Conservation (phyloP, 1,284 basidiomycete genomes). For the Cryptococcus wingfieldii region DNA sequence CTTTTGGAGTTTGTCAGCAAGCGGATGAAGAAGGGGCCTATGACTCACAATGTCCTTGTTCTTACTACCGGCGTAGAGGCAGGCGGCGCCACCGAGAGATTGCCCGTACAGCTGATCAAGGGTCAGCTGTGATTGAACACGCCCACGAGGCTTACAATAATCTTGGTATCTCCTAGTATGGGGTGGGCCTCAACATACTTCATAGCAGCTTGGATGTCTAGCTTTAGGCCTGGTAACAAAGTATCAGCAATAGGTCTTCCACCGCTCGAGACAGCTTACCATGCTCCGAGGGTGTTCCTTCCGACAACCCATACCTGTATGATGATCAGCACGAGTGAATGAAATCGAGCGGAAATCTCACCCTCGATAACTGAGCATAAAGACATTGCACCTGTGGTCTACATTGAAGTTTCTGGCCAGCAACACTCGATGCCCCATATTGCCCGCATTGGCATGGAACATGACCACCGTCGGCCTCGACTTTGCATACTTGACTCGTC, state of each 20-base stretch:
- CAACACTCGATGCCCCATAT: conserved; percentile 73
- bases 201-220: conserved; percentile 68
- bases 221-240: conserved; percentile 59
- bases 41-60: conserved; percentile 64
- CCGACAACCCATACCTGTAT: conserved; percentile 66
- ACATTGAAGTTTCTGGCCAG: conserved; percentile 79
- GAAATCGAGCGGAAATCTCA: conserved; percentile 1
- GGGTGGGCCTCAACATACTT: conserved; percentile 72
- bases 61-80: conserved; percentile 76
- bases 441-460: conserved; percentile 80
- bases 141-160: conserved; percentile 51
- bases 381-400: conserved; percentile 60
- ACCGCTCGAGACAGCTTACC: conserved; percentile 50
- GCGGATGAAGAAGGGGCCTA: not conserved
- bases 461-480: conserved; percentile 77
- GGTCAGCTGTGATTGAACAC: not conserved
- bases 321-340: conserved; percentile 30
- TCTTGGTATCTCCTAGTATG: conserved; percentile 61
- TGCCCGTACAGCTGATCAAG: conserved; percentile 68
- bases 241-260: conserved; percentile 5
- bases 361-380: conserved; percentile 48
- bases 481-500: conserved; percentile 56
- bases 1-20: conserved; percentile 46
- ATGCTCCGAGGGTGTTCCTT: conserved; percentile 75
- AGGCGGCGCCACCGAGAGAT: conserved; percentile 92